These are phyloP conservation scores for Tuber magnatum DNA, from an alignment of 495 filamentous ascomycete genomes.

Conservation along the genomic window DNA sequence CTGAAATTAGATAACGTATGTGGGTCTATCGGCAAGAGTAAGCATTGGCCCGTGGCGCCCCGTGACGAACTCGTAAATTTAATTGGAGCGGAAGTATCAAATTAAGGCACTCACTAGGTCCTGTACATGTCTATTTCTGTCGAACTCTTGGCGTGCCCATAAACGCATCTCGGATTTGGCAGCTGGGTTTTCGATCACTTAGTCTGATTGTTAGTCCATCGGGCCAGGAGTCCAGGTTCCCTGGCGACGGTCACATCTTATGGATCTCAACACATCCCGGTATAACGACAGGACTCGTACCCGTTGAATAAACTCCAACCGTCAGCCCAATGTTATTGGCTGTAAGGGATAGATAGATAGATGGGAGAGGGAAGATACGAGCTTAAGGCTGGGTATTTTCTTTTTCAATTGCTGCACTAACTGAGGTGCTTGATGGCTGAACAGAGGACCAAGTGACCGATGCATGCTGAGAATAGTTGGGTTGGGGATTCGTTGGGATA, in stretches of 20 bases:
- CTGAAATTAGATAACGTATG: slow-evolving; percentile 34
- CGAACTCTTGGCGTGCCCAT: slow-evolving; percentile 20
- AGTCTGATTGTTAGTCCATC: slow-evolving; percentile 43
- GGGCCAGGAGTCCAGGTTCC: background rate
- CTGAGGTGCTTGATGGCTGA: background rate
- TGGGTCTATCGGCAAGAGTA: slow-evolving; percentile 16
- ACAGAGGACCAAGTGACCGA: background rate
- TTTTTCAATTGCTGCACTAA: background rate
- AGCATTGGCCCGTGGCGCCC: background rate
- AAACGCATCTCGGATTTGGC: slow-evolving; percentile 15
- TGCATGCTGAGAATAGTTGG: background rate
- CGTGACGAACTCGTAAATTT: background rate
- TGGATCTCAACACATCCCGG: slow-evolving; percentile 25
- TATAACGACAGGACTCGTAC: slow-evolving; percentile 22
- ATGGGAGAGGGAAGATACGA: background rate
- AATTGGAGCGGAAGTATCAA: background rate
- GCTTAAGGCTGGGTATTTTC: background rate
- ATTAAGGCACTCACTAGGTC: slow-evolving; percentile 16
- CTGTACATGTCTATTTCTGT: slow-evolving; percentile 21
- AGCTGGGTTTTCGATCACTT: slow-evolving; percentile 19
- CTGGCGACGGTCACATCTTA: slow-evolving; percentile 22
- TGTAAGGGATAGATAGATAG: background rate
- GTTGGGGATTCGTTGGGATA: background rate
- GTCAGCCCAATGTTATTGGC: background rate
- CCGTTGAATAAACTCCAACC: slow-evolving; percentile 29